A percentile compares a stretch with the other conserved stretches of the same genome.
Conservation (phyloP, 2,329 filamentous ascomycete genomes). For the Leptoxyphium fumago region DNA sequence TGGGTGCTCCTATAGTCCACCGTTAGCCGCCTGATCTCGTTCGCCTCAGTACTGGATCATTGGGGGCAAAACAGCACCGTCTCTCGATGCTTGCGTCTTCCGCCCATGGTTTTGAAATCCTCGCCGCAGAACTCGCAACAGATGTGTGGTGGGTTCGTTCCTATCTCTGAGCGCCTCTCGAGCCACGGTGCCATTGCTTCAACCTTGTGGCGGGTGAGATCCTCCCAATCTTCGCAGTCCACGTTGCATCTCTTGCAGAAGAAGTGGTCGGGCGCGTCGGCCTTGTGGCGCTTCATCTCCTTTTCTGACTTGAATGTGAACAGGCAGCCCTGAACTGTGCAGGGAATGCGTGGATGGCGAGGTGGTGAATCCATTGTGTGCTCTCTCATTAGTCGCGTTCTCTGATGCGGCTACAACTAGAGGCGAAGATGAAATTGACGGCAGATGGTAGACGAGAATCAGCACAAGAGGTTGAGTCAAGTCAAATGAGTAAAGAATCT, state of each 20-base stretch:
- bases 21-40: neutral
- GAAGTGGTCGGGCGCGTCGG: constrained; percentile 24
- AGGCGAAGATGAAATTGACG: too few species aligned
- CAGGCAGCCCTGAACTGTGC: neutral
- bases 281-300: constrained; percentile 39
- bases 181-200: constrained; percentile 17
- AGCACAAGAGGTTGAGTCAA: too few species aligned
- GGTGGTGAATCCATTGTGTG: too few species aligned
- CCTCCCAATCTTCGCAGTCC: constrained; percentile 20
- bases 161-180: neutral
- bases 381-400: too few species aligned
- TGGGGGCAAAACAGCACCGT: constrained; percentile 23
- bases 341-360: neutral
- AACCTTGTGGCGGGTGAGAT: constrained; percentile 19
- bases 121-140: constrained; percentile 42
- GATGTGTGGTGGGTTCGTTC: constrained; percentile 25
- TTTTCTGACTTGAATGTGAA: constrained; percentile 28
- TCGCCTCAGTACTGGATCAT: neutral
- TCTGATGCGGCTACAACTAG: too few species aligned
- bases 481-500: too few species aligned
- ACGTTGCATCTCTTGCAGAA: constrained; percentile 32
- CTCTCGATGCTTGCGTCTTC: constrained; percentile 37
- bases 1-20: constrained; percentile 28
- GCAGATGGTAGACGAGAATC: too few species aligned
- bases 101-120: constrained; percentile 40